Base-by-base conservation (phyloP, 129 eudicot species). In the Saposhnikovia divaricata region DNA sequence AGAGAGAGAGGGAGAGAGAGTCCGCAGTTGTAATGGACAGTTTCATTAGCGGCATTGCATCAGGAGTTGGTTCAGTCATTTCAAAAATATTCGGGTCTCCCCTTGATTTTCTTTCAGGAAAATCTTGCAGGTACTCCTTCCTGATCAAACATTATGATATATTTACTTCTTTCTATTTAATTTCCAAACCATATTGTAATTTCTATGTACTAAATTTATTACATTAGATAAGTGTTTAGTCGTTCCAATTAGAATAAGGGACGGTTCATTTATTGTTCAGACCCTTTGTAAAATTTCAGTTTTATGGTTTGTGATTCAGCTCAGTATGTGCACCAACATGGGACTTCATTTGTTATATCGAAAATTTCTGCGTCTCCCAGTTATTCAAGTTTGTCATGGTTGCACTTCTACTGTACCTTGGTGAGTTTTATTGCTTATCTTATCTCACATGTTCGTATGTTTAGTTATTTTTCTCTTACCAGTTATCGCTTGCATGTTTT, bases 291-390 rank as follows among this genome's bases (percentile, higher is more conserved):
- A 50, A 31, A 0, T 57, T 72, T 53, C 1, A 21, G 25, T 15
- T 73, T 18, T 23, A 40, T 43, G 43, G 51, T 2, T 46, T 63
- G 27, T 45, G 23, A 14, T 80, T 38, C 88, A 87, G 90, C 77
- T 61, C 90, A 40, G 65, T 65, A 18, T 87, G 90, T 48, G 79
- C 79, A 2, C 74, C 85, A 72, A 84, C 83, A 63, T 87, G 90
- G 90, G 90, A 87, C 76, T 18, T 87, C 63, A 28, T 61, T 0
- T 87, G 90, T 71, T 85, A 87, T 75, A 78, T 87, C 68, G 90
- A 85, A 39, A 82, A 87, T 63, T 87, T 87, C 70, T 87, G 90
- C 75, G 51, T 87, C 6, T 48, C 86, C 6, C 84, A 82, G 57
- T 77, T 87, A 78, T 48, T 85, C 55, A 87, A 87, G 85, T 77